Evolutionary conservation across 495 filamentous ascomycete genomes (phyloP).

Genomic region (Trichoderma orchidacearum): DNA sequence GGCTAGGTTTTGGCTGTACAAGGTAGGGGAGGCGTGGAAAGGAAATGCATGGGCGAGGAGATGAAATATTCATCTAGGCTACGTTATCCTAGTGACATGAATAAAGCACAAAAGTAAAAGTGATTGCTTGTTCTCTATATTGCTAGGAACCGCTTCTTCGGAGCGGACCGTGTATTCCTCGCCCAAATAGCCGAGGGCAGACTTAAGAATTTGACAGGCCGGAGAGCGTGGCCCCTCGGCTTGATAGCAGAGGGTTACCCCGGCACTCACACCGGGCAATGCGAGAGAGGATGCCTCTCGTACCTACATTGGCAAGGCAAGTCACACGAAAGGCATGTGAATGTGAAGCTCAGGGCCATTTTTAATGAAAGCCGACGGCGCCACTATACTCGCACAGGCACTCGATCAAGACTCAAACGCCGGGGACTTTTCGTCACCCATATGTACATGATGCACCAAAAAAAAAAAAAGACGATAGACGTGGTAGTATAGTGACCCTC

Average conservation of each 20-base stretch:
- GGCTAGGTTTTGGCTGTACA: background rate
- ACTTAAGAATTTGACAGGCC: too few relatives aligned
- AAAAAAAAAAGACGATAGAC: background rate
- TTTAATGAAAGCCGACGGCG: background rate
- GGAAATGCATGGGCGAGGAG: background rate
- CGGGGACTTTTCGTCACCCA: background rate
- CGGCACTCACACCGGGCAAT: background rate
- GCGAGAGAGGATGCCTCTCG: background rate
- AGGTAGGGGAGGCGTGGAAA: background rate
- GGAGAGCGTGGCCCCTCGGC: background rate
- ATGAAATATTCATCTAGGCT: background rate
- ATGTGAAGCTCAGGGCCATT: background rate
- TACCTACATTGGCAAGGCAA: too few relatives aligned
- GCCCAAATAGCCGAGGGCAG: background rate
- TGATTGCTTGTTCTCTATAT: background rate
- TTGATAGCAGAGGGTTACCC: background rate
- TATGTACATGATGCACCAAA: background rate
- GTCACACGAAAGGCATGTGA: background rate
- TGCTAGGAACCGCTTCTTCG: background rate
- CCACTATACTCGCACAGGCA: background rate
- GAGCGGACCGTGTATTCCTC: background rate
- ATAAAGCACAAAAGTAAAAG: background rate
- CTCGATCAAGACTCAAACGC: background rate
- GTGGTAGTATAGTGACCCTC: too few relatives aligned
- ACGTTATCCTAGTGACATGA: background rate